A percentile compares a stretch with the other conserved stretches of the same genome.
These are phyloP conservation scores for Nemania serpens DNA, from an alignment of 2,329 filamentous ascomycete genomes.

Conservation along the genomic window DNA sequence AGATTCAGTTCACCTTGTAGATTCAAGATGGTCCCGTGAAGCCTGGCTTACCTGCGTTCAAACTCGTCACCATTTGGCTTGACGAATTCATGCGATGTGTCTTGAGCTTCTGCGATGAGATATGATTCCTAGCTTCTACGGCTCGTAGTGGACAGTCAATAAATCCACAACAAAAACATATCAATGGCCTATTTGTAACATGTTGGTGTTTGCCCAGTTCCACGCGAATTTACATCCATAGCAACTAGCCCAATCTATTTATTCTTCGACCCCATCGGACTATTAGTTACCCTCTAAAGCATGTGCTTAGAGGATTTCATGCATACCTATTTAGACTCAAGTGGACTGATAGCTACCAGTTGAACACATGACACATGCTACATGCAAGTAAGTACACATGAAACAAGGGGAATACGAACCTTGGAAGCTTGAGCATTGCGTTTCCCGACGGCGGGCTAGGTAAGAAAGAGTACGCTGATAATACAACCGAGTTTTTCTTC, in stretches of 20 bases:
- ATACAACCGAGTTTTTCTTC: no score
- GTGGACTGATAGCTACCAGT: no score
- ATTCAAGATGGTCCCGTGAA: slow-evolving; percentile 7
- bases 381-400: no score
- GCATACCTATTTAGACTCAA: no score
- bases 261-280: no score
- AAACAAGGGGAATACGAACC: no score
- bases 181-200: not conserved
- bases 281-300: no score
- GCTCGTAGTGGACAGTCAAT: slow-evolving; percentile 28
- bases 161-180: slow-evolving; percentile 27
- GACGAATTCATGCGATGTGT: slow-evolving; percentile 18
- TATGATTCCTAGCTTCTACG: slow-evolving; percentile 27
- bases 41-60: not conserved
- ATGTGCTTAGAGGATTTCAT: no score
- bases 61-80: not conserved
- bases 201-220: not conserved
- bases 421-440: no score
- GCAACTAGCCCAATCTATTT: not conserved
- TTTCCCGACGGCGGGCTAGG: no score
- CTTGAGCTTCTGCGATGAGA: slow-evolving; percentile 16
- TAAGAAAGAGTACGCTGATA: no score
- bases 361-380: no score
- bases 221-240: not conserved
- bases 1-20: slow-evolving; percentile 6